Evolutionary conservation across 495 filamentous ascomycete species (phyloP).

Genomic region (Thozetella sp.): DNA sequence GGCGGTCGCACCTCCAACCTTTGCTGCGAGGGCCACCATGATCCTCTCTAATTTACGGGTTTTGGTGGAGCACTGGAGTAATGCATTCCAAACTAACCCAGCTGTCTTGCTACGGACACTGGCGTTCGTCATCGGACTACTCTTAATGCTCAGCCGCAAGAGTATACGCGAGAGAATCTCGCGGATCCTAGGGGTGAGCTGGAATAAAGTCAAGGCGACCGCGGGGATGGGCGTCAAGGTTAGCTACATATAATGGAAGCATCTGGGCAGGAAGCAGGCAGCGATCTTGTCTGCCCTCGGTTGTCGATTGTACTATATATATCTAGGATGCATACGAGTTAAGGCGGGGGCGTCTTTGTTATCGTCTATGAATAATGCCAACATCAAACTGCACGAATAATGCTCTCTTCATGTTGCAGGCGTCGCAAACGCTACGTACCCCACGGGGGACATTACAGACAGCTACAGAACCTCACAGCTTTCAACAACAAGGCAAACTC

Average conservation of each 20-base stretch:
- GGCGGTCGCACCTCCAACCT: constrained; percentile 27
- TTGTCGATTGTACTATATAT: neutral
- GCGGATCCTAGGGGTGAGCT: constrained; percentile 65
- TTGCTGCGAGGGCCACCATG: constrained; percentile 51
- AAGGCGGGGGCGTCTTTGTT: neutral
- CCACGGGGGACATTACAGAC: no score
- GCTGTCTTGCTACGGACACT: constrained; percentile 73
- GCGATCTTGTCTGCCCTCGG: neutral
- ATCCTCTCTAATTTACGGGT: constrained; percentile 58
- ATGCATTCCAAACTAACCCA: constrained; percentile 70
- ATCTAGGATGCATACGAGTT: neutral
- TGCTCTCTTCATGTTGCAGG: no score
- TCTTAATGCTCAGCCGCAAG: constrained; percentile 74
- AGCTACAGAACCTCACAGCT: no score
- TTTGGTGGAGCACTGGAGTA: constrained; percentile 61
- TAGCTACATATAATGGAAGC: constrained; percentile 74
- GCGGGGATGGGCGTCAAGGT: constrained; percentile 98
- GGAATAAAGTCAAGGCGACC: constrained; percentile 83
- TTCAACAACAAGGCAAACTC: neutral
- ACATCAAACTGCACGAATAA: neutral
- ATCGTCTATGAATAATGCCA: neutral
- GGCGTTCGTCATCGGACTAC: constrained; percentile 79
- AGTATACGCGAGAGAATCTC: constrained; percentile 75
- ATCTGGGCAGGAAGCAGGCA: neutral
- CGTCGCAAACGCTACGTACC: no score